Percentiles rank a stretch among this genome's conserved stretches.
Evolutionary conservation across 768 basidiomycete genomes (phyloP).

Genomic region (Serendipita vermifera): DNA sequence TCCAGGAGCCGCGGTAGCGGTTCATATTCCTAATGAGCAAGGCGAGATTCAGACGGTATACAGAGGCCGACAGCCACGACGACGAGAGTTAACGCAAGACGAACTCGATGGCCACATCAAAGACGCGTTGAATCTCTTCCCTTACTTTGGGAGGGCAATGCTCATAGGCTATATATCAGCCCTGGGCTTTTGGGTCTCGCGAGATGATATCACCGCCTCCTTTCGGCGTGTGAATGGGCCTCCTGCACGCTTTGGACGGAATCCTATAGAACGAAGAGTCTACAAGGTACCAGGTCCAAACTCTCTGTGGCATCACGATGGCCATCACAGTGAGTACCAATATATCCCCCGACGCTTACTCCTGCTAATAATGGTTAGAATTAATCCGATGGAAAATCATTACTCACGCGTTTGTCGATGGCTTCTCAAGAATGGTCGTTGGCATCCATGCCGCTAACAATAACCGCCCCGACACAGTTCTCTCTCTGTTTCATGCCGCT

Average conservation of each 20-base stretch:
- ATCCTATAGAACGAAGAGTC: conserved; percentile 12
- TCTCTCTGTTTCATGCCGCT: conserved; percentile 22
- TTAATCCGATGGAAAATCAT: conserved; percentile 24
- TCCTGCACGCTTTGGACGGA: conserved; percentile 15
- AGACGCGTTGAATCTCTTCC: conserved; percentile 15
- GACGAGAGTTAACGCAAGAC: conserved; percentile 7
- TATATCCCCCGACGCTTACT: conserved; percentile 9
- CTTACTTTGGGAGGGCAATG: conserved; percentile 17
- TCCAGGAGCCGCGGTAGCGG: conserved; percentile 15
- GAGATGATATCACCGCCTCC: conserved; percentile 11
- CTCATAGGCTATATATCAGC: conserved; percentile 15
- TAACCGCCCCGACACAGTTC: conserved; percentile 29
- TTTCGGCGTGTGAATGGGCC: conserved; percentile 17
- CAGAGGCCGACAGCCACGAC: background rate
- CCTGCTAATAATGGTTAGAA: conserved; percentile 7
- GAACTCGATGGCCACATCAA: conserved; percentile 12
- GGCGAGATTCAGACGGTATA: background rate
- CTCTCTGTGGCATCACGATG: conserved; percentile 22
- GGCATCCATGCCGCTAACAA: conserved; percentile 28
- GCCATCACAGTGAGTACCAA: conserved; percentile 20
- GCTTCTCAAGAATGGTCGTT: conserved; percentile 16
- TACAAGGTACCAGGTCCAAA: conserved; percentile 19
- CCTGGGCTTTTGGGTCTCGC: conserved; percentile 15
- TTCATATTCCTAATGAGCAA: background rate
- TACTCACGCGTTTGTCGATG: conserved; percentile 21